A percentile compares a stretch with the other conserved stretches of the same genome.
phyloP scores from a whole-genome alignment of 2,329 filamentous ascomycete genomes.

The Metarhizium robertsii region DNA sequence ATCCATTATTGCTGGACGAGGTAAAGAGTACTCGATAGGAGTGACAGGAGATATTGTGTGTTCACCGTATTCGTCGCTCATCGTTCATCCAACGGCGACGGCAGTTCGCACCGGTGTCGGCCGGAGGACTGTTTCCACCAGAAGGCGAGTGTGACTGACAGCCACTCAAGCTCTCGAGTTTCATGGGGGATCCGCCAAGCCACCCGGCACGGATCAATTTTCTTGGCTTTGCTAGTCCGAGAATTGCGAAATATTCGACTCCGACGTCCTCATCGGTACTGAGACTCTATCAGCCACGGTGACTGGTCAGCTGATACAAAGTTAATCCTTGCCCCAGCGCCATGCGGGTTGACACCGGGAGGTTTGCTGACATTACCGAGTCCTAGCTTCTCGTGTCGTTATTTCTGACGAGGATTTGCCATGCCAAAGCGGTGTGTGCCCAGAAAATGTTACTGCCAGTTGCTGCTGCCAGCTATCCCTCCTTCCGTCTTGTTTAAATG shows the following conservation, averaged over 20 bases:
- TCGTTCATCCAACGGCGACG: background rate
- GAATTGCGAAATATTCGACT: conserved; percentile 11
- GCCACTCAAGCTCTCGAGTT: background rate
- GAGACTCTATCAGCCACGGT: background rate
- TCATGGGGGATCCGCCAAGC: conserved; percentile 3
- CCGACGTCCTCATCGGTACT: conserved; percentile 8
- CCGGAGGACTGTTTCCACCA: background rate
- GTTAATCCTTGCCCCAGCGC: background rate
- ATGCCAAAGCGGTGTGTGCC: conserved; percentile 4
- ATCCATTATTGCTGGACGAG: background rate
- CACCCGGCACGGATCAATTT: conserved; percentile 2
- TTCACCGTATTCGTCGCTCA: background rate
- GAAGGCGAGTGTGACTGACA: background rate
- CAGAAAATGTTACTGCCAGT: background rate
- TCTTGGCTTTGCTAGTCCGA: conserved; percentile 5
- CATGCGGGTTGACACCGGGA: background rate
- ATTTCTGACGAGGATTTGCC: background rate
- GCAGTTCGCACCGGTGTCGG: background rate
- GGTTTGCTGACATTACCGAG: background rate
- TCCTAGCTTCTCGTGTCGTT: background rate
- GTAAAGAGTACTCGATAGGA: background rate
- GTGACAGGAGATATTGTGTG: background rate
- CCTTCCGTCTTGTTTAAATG: conserved; percentile 1
- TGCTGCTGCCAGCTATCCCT: background rate
- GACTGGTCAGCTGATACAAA: conserved; percentile 7